Evolutionary conservation across 2,329 filamentous ascomycete genomes (phyloP).

Genomic region (Fusarium coffeatum): DNA sequence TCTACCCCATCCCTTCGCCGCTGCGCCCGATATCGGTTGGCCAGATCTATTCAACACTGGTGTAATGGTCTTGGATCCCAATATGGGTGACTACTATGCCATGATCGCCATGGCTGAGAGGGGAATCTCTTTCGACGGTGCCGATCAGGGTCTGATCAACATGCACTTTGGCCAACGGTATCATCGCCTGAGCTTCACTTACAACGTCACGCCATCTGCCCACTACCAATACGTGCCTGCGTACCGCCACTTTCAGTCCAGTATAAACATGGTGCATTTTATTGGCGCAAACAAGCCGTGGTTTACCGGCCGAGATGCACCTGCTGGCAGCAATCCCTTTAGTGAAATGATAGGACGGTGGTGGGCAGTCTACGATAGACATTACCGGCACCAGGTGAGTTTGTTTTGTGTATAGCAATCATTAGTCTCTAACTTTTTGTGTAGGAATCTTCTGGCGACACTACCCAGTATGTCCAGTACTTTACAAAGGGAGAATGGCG

Average conservation of each 20-base stretch:
- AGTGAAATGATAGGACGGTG: constrained; percentile 87
- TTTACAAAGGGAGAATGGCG: constrained; percentile 66
- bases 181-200: constrained; percentile 91
- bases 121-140: constrained; percentile 95
- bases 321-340: constrained; percentile 71
- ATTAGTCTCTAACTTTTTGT: constrained; percentile 13
- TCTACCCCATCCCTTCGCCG: constrained; percentile 68
- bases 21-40: constrained; percentile 96
- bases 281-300: constrained; percentile 94
- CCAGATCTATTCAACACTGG: constrained; percentile 99
- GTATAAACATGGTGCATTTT: constrained; percentile 92
- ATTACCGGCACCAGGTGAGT: constrained; percentile 73
- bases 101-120: constrained; percentile 84
- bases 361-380: constrained; percentile 94
- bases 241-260: constrained; percentile 90
- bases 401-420: not conserved
- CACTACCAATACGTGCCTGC: constrained; percentile 98
- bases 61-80: constrained; percentile 89
- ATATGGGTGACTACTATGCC: constrained; percentile 88
- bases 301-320: constrained; percentile 70
- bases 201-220: constrained; percentile 96
- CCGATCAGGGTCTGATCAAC: constrained; percentile 94
- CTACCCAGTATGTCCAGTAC: constrained; percentile 60
- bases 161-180: constrained; percentile 89
- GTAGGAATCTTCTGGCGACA: constrained; percentile 36